Percentiles rank a stretch among this genome's conserved stretches.
Conservation (phyloP, 1,284 basidiomycete genomes). For the Moesziomyces sp. region DNA sequence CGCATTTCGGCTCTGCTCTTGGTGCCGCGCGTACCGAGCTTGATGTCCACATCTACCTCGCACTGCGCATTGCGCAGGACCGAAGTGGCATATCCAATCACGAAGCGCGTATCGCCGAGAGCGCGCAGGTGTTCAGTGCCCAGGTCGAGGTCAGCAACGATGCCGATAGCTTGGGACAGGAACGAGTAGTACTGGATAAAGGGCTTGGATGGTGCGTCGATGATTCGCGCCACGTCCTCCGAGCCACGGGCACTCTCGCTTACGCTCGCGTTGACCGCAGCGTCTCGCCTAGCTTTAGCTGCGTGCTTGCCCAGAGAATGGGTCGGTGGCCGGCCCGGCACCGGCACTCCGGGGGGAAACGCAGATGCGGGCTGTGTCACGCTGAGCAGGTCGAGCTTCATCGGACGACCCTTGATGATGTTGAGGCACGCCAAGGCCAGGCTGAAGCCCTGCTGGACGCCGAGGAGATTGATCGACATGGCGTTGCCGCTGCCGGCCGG, state of each 20-base stretch:
- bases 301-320: conserved; percentile 13
- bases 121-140: conserved; percentile 88
- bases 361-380: conserved; percentile 74
- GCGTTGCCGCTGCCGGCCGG: conserved; percentile 89
- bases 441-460: conserved; percentile 60
- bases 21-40: conserved; percentile 51
- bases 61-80: conserved; percentile 57
- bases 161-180: conserved; percentile 85
- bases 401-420: conserved; percentile 80
- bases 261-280: conserved; percentile 19
- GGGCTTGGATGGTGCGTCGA: conserved; percentile 39
- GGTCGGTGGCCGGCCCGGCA: conserved; percentile 17
- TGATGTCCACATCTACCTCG: conserved; percentile 59
- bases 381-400: conserved; percentile 84
- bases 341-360: conserved; percentile 33
- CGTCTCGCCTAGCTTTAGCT: conserved; percentile 3
- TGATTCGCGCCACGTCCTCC: conserved; percentile 28
- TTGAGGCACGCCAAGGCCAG: conserved; percentile 78
- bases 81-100: conserved; percentile 79
- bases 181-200: conserved; percentile 77
- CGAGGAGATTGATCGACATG: conserved; percentile 77
- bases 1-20: conserved; percentile 58
- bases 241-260: conserved; percentile 18
- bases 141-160: conserved; percentile 83
- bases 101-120: conserved; percentile 91